Percentiles rank a stretch among this genome's conserved stretches.
These are phyloP conservation scores for Leptographium lundbergii DNA, from an alignment of 2,329 filamentous ascomycete genomes.

Conservation along the genomic window DNA sequence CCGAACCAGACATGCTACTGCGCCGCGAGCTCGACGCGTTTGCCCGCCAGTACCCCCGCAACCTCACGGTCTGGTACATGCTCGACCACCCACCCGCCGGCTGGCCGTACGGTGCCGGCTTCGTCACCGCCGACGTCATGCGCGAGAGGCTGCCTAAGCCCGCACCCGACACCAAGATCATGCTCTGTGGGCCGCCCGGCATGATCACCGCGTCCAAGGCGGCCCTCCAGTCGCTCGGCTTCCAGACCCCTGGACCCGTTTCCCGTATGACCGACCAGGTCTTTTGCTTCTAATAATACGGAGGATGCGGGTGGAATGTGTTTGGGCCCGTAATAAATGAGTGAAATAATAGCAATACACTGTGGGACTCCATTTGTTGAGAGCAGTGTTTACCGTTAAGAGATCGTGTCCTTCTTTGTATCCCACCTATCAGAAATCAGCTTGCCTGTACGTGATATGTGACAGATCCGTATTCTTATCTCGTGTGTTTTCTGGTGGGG, in stretches of 20 bases:
- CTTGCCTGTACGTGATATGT: too few species aligned
- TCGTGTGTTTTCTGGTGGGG: too few species aligned
- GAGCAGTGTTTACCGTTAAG: too few species aligned
- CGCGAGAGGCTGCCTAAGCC: slow-evolving; percentile 33
- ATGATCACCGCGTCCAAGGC: slow-evolving; percentile 47
- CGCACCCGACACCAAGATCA: slow-evolving; percentile 32
- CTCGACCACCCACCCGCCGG: slow-evolving; percentile 31
- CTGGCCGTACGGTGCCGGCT: slow-evolving; percentile 37
- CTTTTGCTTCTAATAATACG: slow-evolving; percentile 37
- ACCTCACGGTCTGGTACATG: slow-evolving; percentile 43
- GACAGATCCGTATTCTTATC: too few species aligned
- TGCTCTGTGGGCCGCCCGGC: slow-evolving; percentile 48
- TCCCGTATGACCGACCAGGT: slow-evolving; percentile 42
- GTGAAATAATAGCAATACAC: too few species aligned
- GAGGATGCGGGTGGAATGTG: too few species aligned
- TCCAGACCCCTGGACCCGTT: slow-evolving; percentile 33
- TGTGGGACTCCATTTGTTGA: too few species aligned
- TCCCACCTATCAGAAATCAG: too few species aligned
- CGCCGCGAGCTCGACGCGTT: slow-evolving; percentile 41
- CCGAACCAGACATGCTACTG: slow-evolving; percentile 47
- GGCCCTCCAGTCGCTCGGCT: slow-evolving; percentile 34
- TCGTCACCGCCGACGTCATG: slow-evolving; percentile 38
- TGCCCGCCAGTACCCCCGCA: slow-evolving; percentile 34
- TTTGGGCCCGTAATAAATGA: too few species aligned
- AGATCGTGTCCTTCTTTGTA: too few species aligned